These are phyloP conservation scores for Termitomyces sp. DNA, from an alignment of 768 basidiomycete species.

Conservation along the genomic window DNA sequence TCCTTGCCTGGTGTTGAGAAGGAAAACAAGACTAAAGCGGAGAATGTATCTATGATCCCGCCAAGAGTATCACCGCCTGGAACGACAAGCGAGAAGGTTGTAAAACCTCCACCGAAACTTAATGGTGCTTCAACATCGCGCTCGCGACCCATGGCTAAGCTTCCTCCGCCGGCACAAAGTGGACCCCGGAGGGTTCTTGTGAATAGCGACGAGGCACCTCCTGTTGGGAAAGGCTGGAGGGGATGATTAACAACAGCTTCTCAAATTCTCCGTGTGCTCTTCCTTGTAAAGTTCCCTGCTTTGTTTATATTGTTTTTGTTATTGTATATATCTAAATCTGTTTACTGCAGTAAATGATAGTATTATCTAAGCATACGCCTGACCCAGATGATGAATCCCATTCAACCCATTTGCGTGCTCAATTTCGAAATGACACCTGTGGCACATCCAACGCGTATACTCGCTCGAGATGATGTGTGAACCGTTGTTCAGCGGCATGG, in stretches of 20 bases:
- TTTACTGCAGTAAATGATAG: not conserved
- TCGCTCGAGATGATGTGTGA: not conserved
- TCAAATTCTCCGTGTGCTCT: not conserved
- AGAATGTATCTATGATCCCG: constrained; percentile 3
- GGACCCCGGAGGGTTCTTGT: constrained; percentile 64
- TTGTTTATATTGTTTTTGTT: not conserved
- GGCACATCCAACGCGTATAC: constrained; percentile 32
- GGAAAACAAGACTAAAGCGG: constrained; percentile 5
- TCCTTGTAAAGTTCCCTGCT: not conserved
- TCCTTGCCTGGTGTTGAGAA: constrained; percentile 25
- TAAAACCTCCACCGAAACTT: constrained; percentile 16
- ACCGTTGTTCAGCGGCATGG: constrained; percentile 9
- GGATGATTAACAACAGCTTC: constrained; percentile 28
- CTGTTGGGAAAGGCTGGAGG: constrained; percentile 42
- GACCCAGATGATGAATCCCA: constrained; percentile 21
- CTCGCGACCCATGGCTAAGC: constrained; percentile 20
- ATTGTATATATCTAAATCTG: not conserved
- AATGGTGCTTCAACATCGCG: constrained; percentile 14
- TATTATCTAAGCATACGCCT: not conserved
- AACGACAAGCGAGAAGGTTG: constrained; percentile 8
- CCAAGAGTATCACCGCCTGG: constrained; percentile 18
- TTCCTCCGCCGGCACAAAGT: constrained; percentile 27
- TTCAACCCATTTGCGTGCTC: constrained; percentile 21
- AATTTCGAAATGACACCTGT: constrained; percentile 39
- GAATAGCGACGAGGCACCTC: constrained; percentile 60